Conservation (phyloP, 2,329 filamentous ascomycete genomes). For the Fusarium siculi region DNA sequence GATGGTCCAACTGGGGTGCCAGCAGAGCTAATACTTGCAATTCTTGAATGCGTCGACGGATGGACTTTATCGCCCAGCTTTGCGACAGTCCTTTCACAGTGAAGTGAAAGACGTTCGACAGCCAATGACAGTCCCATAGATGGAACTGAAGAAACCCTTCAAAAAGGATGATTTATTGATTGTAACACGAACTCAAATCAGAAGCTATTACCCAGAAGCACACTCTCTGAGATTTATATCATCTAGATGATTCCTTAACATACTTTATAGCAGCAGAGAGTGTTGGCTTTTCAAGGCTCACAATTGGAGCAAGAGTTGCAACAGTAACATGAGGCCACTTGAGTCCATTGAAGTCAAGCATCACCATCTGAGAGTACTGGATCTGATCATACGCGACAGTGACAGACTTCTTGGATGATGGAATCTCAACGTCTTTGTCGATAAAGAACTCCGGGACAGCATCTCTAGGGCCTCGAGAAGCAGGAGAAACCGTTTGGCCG, state of each 20-base stretch:
- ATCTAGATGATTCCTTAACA: fast-evolving
- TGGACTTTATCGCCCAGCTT: not conserved
- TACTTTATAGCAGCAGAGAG: not conserved
- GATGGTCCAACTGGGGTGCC: not conserved
- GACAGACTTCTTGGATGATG: not conserved
- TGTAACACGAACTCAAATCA: fast-evolving
- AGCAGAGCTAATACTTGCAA: too few relatives aligned
- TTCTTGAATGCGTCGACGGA: too few relatives aligned
- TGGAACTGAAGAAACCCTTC: not conserved
- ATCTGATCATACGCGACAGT: not conserved
- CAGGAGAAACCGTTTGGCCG: not conserved
- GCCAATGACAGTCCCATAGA: not conserved
- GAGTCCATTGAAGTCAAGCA: not conserved
- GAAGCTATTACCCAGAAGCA: fast-evolving
- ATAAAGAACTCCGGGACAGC: not conserved
- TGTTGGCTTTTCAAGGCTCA: not conserved
- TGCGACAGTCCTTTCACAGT: not conserved
- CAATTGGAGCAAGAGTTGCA: not conserved
- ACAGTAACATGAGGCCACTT: not conserved
- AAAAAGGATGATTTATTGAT: not conserved
- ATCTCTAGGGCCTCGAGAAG: not conserved
- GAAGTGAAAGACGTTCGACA: not conserved
- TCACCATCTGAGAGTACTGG: not conserved
- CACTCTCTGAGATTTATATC: fast-evolving
- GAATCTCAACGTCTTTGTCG: not conserved